A percentile compares a stretch with the other conserved stretches of the same genome.
Evolutionary conservation across 1,284 basidiomycete genomes (phyloP).

Genomic region (Irpex sp.): DNA sequence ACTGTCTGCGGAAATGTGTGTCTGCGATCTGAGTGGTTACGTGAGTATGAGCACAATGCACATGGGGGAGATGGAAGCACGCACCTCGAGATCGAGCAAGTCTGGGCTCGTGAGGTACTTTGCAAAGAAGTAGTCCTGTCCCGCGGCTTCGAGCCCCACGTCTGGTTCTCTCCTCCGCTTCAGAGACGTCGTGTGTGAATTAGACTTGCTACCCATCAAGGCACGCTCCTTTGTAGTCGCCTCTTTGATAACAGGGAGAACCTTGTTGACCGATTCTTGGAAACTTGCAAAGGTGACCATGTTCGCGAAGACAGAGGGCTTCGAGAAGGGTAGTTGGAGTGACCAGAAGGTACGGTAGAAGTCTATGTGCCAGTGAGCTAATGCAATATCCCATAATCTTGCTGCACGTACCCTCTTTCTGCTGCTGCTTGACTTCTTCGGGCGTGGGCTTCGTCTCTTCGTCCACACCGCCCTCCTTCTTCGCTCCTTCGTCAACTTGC

Average conservation of each 20-base stretch:
- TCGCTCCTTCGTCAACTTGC: constrained; percentile 33
- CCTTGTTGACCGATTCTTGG: constrained; percentile 60
- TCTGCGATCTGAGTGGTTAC: constrained; percentile 65
- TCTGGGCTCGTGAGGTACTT: constrained; percentile 87
- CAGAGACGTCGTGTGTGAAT: constrained; percentile 32
- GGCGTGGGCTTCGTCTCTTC: constrained; percentile 25
- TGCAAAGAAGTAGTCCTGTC: constrained; percentile 81
- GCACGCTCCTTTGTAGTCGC: constrained; percentile 79
- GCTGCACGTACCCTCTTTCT: constrained; percentile 53
- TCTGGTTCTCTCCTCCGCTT: constrained; percentile 65
- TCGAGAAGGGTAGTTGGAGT: constrained; percentile 72
- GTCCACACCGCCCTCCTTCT: constrained; percentile 35
- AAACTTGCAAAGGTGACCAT: constrained; percentile 54
- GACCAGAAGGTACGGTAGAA: constrained; percentile 86
- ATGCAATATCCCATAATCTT: neutral
- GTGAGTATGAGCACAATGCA: neutral
- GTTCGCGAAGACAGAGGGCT: constrained; percentile 57
- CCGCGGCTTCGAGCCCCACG: constrained; percentile 37
- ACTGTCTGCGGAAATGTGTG: constrained; percentile 85
- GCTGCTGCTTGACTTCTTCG: constrained; percentile 32
- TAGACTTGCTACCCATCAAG: constrained; percentile 65
- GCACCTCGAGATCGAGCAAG: constrained; percentile 79
- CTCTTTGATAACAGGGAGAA: constrained; percentile 74
- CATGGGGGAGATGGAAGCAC: constrained; percentile 9
- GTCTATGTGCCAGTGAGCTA: constrained; percentile 36